Evolutionary conservation across 257 asterid species (phyloP).

Genomic region (Solanum tarijense): DNA sequence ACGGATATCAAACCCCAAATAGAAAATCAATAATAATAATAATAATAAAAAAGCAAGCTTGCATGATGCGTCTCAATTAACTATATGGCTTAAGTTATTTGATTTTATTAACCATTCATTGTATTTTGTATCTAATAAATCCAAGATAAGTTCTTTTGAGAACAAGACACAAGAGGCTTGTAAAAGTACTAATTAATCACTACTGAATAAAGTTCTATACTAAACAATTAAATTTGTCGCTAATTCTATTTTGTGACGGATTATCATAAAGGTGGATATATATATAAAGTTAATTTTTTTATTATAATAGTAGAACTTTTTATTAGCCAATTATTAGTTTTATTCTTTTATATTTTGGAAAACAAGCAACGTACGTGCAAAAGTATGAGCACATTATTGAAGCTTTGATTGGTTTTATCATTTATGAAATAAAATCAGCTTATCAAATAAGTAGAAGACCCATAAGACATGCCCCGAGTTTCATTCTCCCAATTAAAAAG

Average conservation of each 20-base stretch:
- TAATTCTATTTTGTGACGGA: not conserved
- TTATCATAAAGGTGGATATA: not conserved
- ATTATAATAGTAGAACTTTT: not conserved
- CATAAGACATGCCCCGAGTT: constrained; percentile 6
- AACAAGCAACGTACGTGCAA: not conserved
- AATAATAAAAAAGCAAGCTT: no score
- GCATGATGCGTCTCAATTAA: no score
- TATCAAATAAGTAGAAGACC: not conserved
- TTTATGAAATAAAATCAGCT: not conserved
- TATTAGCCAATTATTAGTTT: not conserved
- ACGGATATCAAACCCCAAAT: no score
- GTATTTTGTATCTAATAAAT: not conserved
- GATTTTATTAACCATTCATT: not conserved
- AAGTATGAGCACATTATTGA: not conserved
- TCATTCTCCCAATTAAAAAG: not conserved
- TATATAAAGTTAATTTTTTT: no score
- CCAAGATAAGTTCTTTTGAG: not conserved
- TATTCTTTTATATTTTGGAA: not conserved
- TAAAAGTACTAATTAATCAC: not conserved
- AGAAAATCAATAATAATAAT: no score
- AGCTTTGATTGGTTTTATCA: not conserved
- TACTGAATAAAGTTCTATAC: not conserved
- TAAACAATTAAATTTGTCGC: not conserved
- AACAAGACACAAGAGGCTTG: not conserved
- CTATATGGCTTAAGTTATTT: not conserved